phyloP scores from a whole-genome alignment of 2,329 filamentous ascomycete species.

The Pyrenochaeta sp. region DNA sequence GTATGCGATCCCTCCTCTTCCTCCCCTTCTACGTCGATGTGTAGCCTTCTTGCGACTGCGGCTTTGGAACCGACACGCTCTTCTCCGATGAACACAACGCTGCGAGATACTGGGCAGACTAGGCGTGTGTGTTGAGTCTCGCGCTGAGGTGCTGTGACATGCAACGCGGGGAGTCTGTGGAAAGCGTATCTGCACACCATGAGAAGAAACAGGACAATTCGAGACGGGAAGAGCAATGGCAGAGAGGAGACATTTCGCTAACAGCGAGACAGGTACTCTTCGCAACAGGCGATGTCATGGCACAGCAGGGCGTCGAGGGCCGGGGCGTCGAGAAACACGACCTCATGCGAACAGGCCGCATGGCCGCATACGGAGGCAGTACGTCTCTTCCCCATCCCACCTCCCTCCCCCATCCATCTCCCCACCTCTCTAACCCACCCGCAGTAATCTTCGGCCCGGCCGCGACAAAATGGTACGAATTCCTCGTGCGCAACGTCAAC shows the following conservation, averaged over 20 bases:
- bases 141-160: too few relatives aligned
- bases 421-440: not conserved
- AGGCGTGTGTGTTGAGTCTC: too few relatives aligned
- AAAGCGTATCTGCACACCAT: too few relatives aligned
- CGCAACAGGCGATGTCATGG: constrained; percentile 86
- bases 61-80: too few relatives aligned
- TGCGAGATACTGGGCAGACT: too few relatives aligned
- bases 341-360: constrained; percentile 73
- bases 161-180: too few relatives aligned
- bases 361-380: constrained; percentile 82
- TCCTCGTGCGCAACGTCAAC: constrained; percentile 75
- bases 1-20: constrained; percentile 45
- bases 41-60: too few relatives aligned
- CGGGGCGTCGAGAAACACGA: constrained; percentile 78
- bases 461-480: constrained; percentile 84
- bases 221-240: not conserved
- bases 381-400: constrained; percentile 43
- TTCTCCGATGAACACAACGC: too few relatives aligned
- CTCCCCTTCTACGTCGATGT: not conserved
- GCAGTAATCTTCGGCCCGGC: constrained; percentile 83
- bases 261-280: constrained; percentile 72
- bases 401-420: constrained; percentile 17
- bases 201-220: not conserved
- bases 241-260: not conserved
- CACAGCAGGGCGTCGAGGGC: constrained; percentile 89